A percentile compares a stretch with the other conserved stretches of the same genome.
Evolutionary conservation across 805 yeast species (phyloP).

Genomic region (Yamadazyma philogaea): DNA sequence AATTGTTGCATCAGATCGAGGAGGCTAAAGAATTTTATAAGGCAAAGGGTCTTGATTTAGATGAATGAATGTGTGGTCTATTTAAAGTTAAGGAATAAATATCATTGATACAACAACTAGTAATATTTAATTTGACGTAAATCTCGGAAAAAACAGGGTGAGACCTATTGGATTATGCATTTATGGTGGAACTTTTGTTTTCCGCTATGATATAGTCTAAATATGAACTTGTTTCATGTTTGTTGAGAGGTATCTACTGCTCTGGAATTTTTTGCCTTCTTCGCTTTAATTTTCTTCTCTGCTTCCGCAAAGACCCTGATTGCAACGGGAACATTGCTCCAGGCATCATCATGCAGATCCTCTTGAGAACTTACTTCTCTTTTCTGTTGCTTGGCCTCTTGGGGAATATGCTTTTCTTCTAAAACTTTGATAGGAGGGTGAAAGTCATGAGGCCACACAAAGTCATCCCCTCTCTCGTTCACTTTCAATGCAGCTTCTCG

Average conservation of each 20-base stretch:
- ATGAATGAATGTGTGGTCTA: constrained; percentile 21
- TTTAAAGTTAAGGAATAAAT: constrained; percentile 5
- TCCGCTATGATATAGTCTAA: too few species aligned
- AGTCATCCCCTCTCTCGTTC: constrained; percentile 28
- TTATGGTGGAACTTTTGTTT: too few species aligned
- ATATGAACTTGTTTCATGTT: constrained; percentile 52
- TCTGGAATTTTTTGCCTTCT: constrained; percentile 31
- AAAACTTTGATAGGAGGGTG: constrained; percentile 37
- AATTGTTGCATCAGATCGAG: constrained; percentile 54
- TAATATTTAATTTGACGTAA: too few species aligned
- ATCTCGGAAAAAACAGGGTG: too few species aligned
- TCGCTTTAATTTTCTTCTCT: constrained; percentile 59
- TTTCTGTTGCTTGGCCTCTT: constrained; percentile 21
- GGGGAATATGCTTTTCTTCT: constrained; percentile 32
- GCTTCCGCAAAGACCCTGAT: constrained; percentile 81
- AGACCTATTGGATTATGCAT: too few species aligned
- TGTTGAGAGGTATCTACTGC: too few species aligned
- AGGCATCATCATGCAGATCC: constrained; percentile 18
- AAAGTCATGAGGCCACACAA: constrained; percentile 44
- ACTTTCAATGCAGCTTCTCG: constrained; percentile 51
- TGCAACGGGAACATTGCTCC: constrained; percentile 63
- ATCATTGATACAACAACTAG: not conserved
- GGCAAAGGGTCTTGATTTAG: constrained; percentile 53
- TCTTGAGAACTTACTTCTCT: constrained; percentile 4
- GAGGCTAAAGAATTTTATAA: constrained; percentile 61